phyloP scores from a whole-genome alignment of 2,329 filamentous ascomycete genomes.

The Cladosporium cucumerinum region DNA sequence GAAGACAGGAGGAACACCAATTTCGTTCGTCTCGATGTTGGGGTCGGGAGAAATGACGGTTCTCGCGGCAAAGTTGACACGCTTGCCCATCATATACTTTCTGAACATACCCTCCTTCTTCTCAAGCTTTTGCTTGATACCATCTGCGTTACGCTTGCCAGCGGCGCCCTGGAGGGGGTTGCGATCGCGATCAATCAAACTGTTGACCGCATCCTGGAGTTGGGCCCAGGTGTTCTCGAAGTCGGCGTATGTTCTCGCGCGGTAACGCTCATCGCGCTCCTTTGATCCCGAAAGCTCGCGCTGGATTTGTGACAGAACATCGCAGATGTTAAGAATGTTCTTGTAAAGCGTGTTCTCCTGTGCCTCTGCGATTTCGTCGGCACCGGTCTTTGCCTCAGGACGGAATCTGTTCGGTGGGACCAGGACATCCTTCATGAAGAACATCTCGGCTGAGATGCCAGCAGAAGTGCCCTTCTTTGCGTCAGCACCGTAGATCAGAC shows the following conservation, averaged over 20 bases:
- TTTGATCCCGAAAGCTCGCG: conserved; percentile 60
- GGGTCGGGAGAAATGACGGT: conserved; percentile 98
- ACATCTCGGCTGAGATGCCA: conserved; percentile 65
- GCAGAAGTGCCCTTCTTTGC: conserved; percentile 13
- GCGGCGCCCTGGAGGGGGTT: conserved; percentile 78
- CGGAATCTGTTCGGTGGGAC: conserved; percentile 91
- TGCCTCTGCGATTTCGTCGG: conserved; percentile 78
- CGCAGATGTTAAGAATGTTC: conserved; percentile 72
- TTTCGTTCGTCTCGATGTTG: conserved; percentile 98
- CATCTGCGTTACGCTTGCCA: conserved; percentile 76
- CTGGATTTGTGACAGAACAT: conserved; percentile 70
- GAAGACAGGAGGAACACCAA: conserved; percentile 97
- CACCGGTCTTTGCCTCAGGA: conserved; percentile 78
- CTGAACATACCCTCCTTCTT: conserved; percentile 98
- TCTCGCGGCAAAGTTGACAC: conserved; percentile 95
- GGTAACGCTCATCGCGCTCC: conserved; percentile 41
- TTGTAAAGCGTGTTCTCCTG: conserved; percentile 88
- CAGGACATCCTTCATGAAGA: conserved; percentile 82
- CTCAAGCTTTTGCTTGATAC: conserved; percentile 95
- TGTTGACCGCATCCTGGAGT: conserved; percentile 86
- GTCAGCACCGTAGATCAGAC: conserved; percentile 65
- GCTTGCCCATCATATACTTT: conserved; percentile 99
- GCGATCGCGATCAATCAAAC: conserved; percentile 84
- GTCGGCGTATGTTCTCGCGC: conserved; percentile 65
- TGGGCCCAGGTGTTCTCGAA: conserved; percentile 78